Evolutionary conservation across 1,284 basidiomycete genomes (phyloP), one percentile per base, ranked within the genome.

Genomic region (Pascua sp.): DNA sequence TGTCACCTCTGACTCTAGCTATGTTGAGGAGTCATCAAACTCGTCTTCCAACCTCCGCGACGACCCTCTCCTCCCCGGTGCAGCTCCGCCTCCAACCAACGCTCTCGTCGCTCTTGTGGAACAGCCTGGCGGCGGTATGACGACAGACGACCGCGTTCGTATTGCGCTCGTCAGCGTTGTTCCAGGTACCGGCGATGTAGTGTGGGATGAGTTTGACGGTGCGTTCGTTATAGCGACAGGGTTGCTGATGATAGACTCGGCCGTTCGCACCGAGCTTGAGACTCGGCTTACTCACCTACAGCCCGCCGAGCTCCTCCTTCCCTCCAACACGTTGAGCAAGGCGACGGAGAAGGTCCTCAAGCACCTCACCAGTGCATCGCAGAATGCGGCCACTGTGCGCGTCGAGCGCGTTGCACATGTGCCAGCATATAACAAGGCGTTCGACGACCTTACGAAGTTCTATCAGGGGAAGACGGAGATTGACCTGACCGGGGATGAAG

Each of bases 191-290:
- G 94, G 94, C 1, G 89, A 94, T 63, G 86, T 98, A 2, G 80
- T 92, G 1, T 98, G 90, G 84, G 95, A 98, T 67, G 85, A 90
- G 62, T 96, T 93, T 69, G 82, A 88, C 52, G 90, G 90, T 87
- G 61, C 56, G 73, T 56, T 44, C 42, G 46, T 10, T 45, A 5
- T 8, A 15, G 5, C 12, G 32, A 16, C 11, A 15, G n/a, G 9
- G 8, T n/a, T 17, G n/a, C 49, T 43, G 45, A 53, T 55, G 16
- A 17, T 66, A 88, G 91, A 94, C 72, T 84, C 84, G 2, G 78
- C 84, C 45, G 88, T 94, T 83, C 83, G 91, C 38, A 86, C 85
- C n/a, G 92, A 95, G 74, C 82, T 96, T 5, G 92, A 93, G 80
- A 76, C 74, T 84, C 80, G 92, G 48, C 80, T 96, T 59, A 85